Evolutionary conservation across 2,329 filamentous ascomycete genomes (phyloP), one percentile per base, ranked within the genome.

Genomic region (Ophiobolus disseminans): DNA sequence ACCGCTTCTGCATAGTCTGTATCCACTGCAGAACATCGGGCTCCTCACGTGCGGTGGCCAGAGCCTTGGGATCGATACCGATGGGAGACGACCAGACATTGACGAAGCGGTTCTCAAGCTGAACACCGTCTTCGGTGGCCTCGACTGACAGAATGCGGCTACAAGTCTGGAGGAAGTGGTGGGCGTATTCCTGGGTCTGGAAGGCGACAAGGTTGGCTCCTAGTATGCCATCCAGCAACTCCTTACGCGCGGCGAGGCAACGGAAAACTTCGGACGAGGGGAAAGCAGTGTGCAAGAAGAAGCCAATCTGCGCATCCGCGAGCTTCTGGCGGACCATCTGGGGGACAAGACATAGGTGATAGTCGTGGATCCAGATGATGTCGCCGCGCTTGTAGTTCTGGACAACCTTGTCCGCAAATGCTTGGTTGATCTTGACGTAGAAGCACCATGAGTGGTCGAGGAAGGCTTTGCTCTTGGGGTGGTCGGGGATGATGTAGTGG

Each of bases 401-500:
- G 38, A 96, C 80, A 49, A 97, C 91, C 69, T 87, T 88, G 70
- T 97, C 89, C 23, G 93, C 93, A 74, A 97, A 97, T 3, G 88
- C 90, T 72, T 94, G 88, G 76, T 97, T 97, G 67, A 97, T 83
- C 44, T 90, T 90, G 68, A 91, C 88, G 65, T 97, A 97, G 77
- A 90, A 96, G 60, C 91, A 84, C 91, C 92, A 97, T 0, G 92
- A 97, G 74, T 97, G 92, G 62, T 97, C 93, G 72, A 96, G 89
- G 72, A 96, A 97, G 0, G 93, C 93, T 53, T 97, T 97, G 84
- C 91, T 97, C 80, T 96, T 96, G 20, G 93, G 93, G 69, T 96
- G 95, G 70, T 97, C 94, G 0, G 93, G 94, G 50, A 97, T 96
- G 74, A 97, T 92, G 73, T 97, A 97, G 75, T 97, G 92, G 74